Conservation (phyloP, 768 basidiomycete species). For the Suillus subluteus region DNA sequence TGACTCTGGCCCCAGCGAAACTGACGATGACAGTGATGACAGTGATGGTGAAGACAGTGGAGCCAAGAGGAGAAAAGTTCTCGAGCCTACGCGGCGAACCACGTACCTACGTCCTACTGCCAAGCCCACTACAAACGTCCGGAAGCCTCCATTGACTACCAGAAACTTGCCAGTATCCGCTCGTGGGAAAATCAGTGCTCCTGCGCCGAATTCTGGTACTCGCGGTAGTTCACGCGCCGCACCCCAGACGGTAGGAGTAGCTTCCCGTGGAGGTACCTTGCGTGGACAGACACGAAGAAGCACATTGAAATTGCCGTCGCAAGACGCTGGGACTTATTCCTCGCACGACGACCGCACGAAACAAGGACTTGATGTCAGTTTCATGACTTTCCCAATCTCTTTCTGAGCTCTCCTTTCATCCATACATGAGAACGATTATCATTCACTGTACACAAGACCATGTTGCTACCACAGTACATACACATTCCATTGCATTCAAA, state of each 20-base stretch:
- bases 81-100: constrained; percentile 29
- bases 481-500: constrained; percentile 7
- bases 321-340: constrained; percentile 1
- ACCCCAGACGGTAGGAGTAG: constrained; percentile 2
- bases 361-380: constrained; percentile 31
- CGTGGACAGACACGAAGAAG: background rate
- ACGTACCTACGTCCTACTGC: constrained; percentile 29
- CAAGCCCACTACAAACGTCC: constrained; percentile 19
- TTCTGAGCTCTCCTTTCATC: background rate
- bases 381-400: constrained; percentile 19
- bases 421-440: constrained; percentile 6
- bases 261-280: constrained; percentile 4
- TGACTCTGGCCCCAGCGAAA: constrained; percentile 27
- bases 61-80: constrained; percentile 30
- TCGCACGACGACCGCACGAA: constrained; percentile 13
- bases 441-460: constrained; percentile 30
- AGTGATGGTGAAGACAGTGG: constrained; percentile 15
- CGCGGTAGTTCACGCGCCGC: constrained; percentile 2
- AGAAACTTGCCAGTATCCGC: constrained; percentile 9
- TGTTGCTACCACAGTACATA: constrained; percentile 17
- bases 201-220: constrained; percentile 16
- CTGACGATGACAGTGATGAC: constrained; percentile 22
- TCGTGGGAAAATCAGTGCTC: constrained; percentile 18
- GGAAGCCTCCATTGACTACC: constrained; percentile 19
- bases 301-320: background rate